phyloP scores from a whole-genome alignment of 2,329 filamentous ascomycete genomes.

The Raffaelea arxii region DNA sequence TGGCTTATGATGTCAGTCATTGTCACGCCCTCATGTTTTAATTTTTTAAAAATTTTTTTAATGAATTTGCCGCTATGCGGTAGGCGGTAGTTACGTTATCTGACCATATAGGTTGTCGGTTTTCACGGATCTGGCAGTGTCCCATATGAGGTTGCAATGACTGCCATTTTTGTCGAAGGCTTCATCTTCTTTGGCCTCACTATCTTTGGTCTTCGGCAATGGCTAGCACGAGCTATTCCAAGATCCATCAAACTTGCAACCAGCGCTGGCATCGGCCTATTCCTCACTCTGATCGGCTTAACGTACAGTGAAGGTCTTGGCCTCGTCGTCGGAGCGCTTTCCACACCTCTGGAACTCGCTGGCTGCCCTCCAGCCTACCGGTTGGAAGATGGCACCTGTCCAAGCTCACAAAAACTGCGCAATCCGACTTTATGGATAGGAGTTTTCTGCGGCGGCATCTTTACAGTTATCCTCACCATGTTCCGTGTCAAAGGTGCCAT shows the following conservation, averaged over 20 bases:
- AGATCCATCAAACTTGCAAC: conserved; percentile 55
- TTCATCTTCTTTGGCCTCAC: conserved; percentile 55
- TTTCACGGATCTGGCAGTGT: conserved; percentile 48
- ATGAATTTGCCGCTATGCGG: too few species aligned
- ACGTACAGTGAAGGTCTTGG: conserved; percentile 78
- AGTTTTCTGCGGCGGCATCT: conserved; percentile 66
- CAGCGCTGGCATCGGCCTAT: conserved; percentile 54
- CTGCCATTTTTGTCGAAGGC: conserved; percentile 54
- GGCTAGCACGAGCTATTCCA: conserved; percentile 57
- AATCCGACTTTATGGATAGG: conserved; percentile 73
- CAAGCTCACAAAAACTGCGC: conserved; percentile 50
- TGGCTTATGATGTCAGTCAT: conserved; percentile 34
- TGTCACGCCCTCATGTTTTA: background rate
- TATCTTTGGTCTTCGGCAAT: conserved; percentile 60
- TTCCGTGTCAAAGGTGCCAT: conserved; percentile 68
- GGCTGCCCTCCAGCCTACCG: conserved; percentile 50
- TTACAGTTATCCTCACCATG: conserved; percentile 72
- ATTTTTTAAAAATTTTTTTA: too few species aligned
- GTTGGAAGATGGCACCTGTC: conserved; percentile 25
- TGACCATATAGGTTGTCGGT: conserved; percentile 51
- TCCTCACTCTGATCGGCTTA: conserved; percentile 53
- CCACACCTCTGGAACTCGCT: conserved; percentile 65
- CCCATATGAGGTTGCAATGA: conserved; percentile 49
- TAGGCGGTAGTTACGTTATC: conserved; percentile 25
- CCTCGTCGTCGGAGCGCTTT: conserved; percentile 52